Conservation (phyloP, 208 protist genomes). For the Blechomonas ayalai region DNA sequence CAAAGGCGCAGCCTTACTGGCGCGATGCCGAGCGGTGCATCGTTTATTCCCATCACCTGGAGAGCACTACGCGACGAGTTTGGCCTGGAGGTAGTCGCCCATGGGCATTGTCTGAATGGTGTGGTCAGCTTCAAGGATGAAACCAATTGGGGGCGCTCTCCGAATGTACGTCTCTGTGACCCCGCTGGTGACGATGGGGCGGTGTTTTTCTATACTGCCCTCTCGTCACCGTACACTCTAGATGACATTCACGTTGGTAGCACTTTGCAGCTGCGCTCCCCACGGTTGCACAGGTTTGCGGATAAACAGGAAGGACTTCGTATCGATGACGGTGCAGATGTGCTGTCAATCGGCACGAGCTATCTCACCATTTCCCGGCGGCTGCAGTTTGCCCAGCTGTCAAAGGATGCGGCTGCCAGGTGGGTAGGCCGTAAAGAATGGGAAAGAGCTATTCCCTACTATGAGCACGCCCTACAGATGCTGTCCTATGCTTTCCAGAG, state of each 20-base stretch:
- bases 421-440: neutral
- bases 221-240: neutral
- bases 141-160: constrained; percentile 9
- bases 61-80: too few species aligned
- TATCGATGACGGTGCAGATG: constrained; percentile 1
- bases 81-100: constrained; percentile 4
- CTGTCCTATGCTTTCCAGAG: neutral
- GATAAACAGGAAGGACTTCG: constrained; percentile 16
- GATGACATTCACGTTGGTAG: constrained; percentile 13
- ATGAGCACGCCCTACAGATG: neutral
- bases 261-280: constrained; percentile 2
- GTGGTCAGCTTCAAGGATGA: constrained; percentile 9
- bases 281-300: constrained; percentile 11
- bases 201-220: constrained; percentile 13
- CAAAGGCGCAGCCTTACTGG: too few species aligned
- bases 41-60: too few species aligned
- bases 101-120: constrained; percentile 5
- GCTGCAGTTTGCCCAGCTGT: too few species aligned
- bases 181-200: constrained; percentile 8
- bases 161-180: constrained; percentile 9
- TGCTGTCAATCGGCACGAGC: too few species aligned
- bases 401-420: neutral
- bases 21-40: too few species aligned
- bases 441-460: constrained; percentile 1
- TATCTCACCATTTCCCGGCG: too few species aligned